phyloP scores from a whole-genome alignment of 2,329 filamentous ascomycete species.

The Cercospora janseana region DNA sequence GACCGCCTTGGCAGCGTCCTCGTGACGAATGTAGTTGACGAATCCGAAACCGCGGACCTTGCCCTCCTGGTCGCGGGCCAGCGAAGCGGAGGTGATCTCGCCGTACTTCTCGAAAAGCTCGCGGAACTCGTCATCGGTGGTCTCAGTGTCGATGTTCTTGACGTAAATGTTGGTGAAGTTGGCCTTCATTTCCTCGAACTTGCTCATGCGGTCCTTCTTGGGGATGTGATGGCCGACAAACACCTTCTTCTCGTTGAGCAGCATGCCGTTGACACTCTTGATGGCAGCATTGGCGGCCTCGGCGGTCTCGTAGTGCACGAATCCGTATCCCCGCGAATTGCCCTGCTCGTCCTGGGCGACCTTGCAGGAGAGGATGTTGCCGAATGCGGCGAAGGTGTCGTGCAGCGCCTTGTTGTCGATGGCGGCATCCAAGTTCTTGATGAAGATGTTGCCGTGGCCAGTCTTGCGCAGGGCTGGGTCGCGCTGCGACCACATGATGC shows the following conservation, averaged over 20 bases:
- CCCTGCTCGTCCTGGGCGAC: slow-evolving; percentile 96
- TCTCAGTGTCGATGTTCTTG: slow-evolving; percentile 89
- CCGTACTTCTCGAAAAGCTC: slow-evolving; percentile 88
- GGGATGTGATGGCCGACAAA: slow-evolving; percentile 99
- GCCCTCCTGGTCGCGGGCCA: slow-evolving; percentile 91
- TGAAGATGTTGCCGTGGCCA: slow-evolving; percentile 98
- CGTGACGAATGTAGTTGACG: slow-evolving; percentile 91
- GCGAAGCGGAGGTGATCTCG: slow-evolving; percentile 90
- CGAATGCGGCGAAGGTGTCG: slow-evolving; percentile 97
- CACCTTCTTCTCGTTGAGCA: slow-evolving; percentile 99
- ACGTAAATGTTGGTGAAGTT: slow-evolving; percentile 99
- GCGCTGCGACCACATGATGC: slow-evolving; percentile 99
- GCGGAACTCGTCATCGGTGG: slow-evolving; percentile 91
- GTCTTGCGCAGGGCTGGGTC: slow-evolving; percentile 99
- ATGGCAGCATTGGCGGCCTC: slow-evolving; percentile 96
- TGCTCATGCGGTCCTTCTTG: slow-evolving; percentile 99
- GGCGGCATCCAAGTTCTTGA: slow-evolving; percentile 98
- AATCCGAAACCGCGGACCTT: slow-evolving; percentile 95
- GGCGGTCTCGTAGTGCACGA: slow-evolving; percentile 99
- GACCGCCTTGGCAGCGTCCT: slow-evolving; percentile 79
- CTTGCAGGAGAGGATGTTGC: slow-evolving; percentile 99
- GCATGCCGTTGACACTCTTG: slow-evolving; percentile 99
- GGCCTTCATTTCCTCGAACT: slow-evolving; percentile 99
- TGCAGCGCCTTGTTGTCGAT: slow-evolving; percentile 99
- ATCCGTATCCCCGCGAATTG: slow-evolving; percentile 97